Evolutionary conservation across 176 grass and related monocot species (phyloP), one percentile per base, ranked within the genome.

Genomic region (Eleusine coracana): DNA sequence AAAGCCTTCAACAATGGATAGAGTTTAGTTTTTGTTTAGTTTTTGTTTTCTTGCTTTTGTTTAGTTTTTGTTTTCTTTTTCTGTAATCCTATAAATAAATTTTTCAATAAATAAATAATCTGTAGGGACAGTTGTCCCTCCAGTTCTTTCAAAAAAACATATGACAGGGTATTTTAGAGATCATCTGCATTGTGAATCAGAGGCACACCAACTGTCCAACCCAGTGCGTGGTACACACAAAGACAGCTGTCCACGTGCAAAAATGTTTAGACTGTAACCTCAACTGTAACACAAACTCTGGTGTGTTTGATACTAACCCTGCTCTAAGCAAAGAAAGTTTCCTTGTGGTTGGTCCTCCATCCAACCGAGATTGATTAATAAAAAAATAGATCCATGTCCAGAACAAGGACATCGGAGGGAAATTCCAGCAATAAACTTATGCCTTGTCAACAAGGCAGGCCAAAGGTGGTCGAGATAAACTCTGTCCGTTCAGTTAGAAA

Each of bases 381-480:
- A 6, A 15, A 15, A 66, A 3, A 0, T 73, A 27, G 5, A 44
- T 67, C 20, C 40, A 10, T 63, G 62, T 63, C 42, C 2, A 2
- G 18, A 70, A 75, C 41, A 70, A 76, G 42, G 37, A 23, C 52
- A 69, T 10, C 42, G 6, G 5, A 6, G 39, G 67, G 59, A 34
- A 9, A 21, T 60, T 67, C 86, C 52, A 84, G 49, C 51, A 37
- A 69, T 23, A 80, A 55, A 20, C 71, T 4, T 0, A 80, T 65
- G 71, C 36, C 60, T 66, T 3, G 5, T 1, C 48, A 60, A 56
- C 45, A 65, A 48, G 46, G 16, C 3, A 0, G 0, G 45, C 6
- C 41, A 52, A 17, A 28, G 23, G 46, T 60, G 9, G 28, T 42
- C 7, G 8, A 61, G 12, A 68, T 63, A 36, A 21, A 36, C 15